phyloP scores from a whole-genome alignment of 129 eudicot genomes.

The Ambrosia artemisiifolia region DNA sequence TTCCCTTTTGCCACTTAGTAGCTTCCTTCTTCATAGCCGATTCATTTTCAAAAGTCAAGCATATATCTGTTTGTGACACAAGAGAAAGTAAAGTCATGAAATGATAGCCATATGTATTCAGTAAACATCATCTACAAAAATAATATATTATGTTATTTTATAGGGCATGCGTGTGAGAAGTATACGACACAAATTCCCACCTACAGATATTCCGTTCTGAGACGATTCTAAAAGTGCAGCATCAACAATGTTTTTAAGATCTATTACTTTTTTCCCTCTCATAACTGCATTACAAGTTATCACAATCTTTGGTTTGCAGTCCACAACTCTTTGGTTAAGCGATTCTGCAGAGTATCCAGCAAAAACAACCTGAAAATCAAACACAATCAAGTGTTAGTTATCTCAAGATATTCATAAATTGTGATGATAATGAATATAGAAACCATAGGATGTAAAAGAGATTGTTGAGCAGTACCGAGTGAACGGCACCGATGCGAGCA shows the following conservation, averaged over 20 bases:
- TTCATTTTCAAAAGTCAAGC: conserved; percentile 76
- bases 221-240: conserved; percentile 73
- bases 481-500: conserved; percentile 96
- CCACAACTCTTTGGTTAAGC: conserved; percentile 81
- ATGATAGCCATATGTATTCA: conserved; percentile 1
- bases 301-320: conserved; percentile 91
- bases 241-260: conserved; percentile 87
- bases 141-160: neutral
- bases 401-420: neutral
- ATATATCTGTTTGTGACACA: conserved; percentile 50
- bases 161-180: conserved; percentile 4
- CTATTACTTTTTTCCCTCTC: conserved; percentile 73
- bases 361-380: conserved; percentile 78
- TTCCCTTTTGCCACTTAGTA: conserved; percentile 75
- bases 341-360: conserved; percentile 98
- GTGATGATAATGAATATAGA: neutral
- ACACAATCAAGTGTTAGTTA: neutral
- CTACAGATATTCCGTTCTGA: conserved; percentile 57
- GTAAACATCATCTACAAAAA: conserved; percentile 6
- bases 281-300: conserved; percentile 90
- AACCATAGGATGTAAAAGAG: neutral
- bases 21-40: conserved; percentile 82
- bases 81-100: conserved; percentile 19
- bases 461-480: conserved; percentile 57
- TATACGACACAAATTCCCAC: conserved; percentile 32